Percentiles rank a stretch among this genome's conserved stretches.
Evolutionary conservation across 75 land plant species (phyloP).

Genomic region (Sequoiadendron giganteum): DNA sequence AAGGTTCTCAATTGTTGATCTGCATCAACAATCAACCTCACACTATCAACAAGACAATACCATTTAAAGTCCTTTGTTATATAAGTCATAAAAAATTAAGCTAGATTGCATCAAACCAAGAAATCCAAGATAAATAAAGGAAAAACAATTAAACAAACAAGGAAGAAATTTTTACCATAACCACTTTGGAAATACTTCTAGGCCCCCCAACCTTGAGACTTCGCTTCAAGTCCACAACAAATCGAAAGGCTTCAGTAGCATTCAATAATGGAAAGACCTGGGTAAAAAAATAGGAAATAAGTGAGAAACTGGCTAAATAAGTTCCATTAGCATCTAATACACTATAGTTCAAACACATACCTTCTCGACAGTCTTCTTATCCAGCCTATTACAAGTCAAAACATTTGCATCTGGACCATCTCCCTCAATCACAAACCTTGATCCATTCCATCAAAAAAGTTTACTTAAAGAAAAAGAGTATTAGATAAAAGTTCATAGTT

Average conservation of each 20-base stretch:
- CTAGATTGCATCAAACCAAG: no score
- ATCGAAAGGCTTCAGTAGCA: conserved; percentile 1
- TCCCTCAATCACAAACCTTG: conserved; percentile 9
- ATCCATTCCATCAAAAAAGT: background rate
- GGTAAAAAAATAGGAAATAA: background rate
- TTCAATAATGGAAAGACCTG: conserved; percentile 10
- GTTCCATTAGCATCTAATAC: background rate
- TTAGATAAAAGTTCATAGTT: background rate
- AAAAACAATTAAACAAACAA: background rate
- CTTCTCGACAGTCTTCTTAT: background rate
- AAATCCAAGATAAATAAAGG: background rate
- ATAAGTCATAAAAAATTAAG: background rate
- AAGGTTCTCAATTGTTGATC: no score
- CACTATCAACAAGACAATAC: background rate
- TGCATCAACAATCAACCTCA: no score
- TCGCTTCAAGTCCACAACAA: background rate
- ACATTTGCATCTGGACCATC: conserved; percentile 4
- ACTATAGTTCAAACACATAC: background rate
- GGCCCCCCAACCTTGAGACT: background rate
- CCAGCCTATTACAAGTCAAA: background rate
- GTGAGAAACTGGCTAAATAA: background rate
- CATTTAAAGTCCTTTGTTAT: background rate
- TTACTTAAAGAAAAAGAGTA: background rate
- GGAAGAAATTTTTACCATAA: background rate
- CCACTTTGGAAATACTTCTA: background rate